Evolutionary conservation across 768 basidiomycete species (phyloP), one percentile per base, ranked within the genome.

Genomic region (Suillus placidus): DNA sequence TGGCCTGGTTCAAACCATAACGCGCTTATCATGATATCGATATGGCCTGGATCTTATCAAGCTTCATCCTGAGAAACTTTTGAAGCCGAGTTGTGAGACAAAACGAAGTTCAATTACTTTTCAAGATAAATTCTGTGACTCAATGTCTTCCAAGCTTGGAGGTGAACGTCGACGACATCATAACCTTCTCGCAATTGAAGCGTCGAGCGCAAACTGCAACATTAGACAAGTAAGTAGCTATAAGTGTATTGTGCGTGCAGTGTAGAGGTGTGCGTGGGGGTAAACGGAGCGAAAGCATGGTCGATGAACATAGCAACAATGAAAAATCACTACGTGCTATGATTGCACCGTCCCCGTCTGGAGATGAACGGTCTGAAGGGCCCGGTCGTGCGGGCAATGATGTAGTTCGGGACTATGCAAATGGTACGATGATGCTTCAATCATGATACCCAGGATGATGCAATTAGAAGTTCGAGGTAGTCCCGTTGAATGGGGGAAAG

Each of bases 201-300:
- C 18, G 30, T 42, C 58, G 10, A 42, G 40, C 26, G 26, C 40
- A 60, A 60, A 38, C 23, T 40, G 57, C 40, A 42, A 60, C 58
- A 60, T 60, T 60, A 60, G 57, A 40, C 57, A 38, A 58, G 57
- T 58, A 58, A 58, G 58, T 60, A 60, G 30, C 38, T 60, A 60
- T 60, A 60, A 60, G 18, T 60, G 58, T 60, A 60, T 60, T 60
- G 54, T 55, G 58, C 42, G 58, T 60, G 57, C 57, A 60, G 38
- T 60, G 58, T 26, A 42, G 58, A 60, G 40, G 40, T 60, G 40
- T 60, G 58, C 38, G 58, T 60, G 40, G 40, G 37, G 58, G 58
- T 60, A 60, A 60, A 60, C 37, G 26, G 57, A 60, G 26, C 57
- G 57, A 60, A 40, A 42, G 40, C 16, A 32, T 60, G 18, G 14